phyloP scores from a whole-genome alignment of 495 filamentous ascomycete species.

The Penicillium atrosanguineum region DNA sequence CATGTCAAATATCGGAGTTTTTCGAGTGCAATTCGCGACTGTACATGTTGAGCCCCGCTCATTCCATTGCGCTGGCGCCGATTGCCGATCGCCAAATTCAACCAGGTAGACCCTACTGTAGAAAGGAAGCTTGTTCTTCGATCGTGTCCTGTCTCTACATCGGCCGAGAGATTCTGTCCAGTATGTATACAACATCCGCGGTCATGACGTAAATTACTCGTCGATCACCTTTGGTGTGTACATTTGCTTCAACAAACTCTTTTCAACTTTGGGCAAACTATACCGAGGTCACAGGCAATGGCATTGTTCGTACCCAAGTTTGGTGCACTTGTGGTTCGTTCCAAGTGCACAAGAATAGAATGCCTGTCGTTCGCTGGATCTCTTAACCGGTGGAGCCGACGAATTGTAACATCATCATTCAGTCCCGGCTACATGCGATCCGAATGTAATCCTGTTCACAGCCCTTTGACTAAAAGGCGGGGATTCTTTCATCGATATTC shows the following conservation, averaged over 20 bases:
- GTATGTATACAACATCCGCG: background rate
- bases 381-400: background rate
- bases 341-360: constrained; percentile 14
- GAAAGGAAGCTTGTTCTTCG: background rate
- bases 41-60: background rate
- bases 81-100: background rate
- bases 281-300: background rate
- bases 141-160: background rate
- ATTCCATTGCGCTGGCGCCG: background rate
- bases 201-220: background rate
- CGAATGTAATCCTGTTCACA: background rate
- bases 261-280: background rate
- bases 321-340: constrained; percentile 5
- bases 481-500: too few species aligned
- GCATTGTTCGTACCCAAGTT: constrained; percentile 2
- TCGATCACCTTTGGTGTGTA: background rate
- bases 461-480: background rate
- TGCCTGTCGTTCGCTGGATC: constrained; percentile 8
- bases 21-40: background rate
- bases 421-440: background rate
- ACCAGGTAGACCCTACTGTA: background rate
- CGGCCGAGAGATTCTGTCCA: background rate
- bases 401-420: constrained; percentile 3
- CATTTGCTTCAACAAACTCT: background rate
- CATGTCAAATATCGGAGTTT: background rate